Base-by-base conservation (phyloP, 106 monocot species). In the Posidonia australis region DNA sequence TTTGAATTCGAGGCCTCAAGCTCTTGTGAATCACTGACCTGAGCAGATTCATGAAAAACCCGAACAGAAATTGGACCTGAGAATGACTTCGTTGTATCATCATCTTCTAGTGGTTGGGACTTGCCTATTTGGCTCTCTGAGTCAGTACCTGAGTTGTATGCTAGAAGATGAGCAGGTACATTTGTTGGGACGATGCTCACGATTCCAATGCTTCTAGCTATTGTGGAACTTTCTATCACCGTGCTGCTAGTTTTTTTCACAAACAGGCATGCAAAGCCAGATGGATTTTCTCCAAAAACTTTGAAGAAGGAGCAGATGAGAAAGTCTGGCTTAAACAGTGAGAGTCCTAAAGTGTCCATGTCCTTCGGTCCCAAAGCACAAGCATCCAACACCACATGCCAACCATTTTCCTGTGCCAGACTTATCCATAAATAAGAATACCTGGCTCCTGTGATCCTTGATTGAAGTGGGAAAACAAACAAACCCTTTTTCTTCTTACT, bases 391-490 rank as follows among this genome's bases (percentile, higher is more conserved):
- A 54, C 54, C 19, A 87, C 79, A 48, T 92, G 79, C 91, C 87
- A 87, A 13, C 91, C 91, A 27, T 82, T 76, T 54, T 87, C 84
- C 44, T 72, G 78, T 0, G 91, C 91, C 27, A 87, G 13, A 28
- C 62, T 83, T 84, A 91, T 87, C 91, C 91, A 91, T 13, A 81
- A 57, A 60, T 86, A 87, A n/a, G 91, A 77, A 36, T 87, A 87
- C 48, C 83, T 79, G 0, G 84, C 75, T 0, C 91, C 91, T 0
- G 76, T 81, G 73, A 87, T 75, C 52, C 78, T 71, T 2, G 91
- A 91, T 27, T 76, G 77, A 5, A 84, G 84, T 1, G 91, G 91
- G 56, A 91, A 91, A 22, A 91, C 83, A 24, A 91, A 77, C n/a
- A 87, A 44, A 7, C 88, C 87, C 46, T 62, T 70, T 14, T 46